These are phyloP conservation scores for Hygrocybe punicea DNA, from an alignment of 768 basidiomycete genomes.

Conservation along the genomic window DNA sequence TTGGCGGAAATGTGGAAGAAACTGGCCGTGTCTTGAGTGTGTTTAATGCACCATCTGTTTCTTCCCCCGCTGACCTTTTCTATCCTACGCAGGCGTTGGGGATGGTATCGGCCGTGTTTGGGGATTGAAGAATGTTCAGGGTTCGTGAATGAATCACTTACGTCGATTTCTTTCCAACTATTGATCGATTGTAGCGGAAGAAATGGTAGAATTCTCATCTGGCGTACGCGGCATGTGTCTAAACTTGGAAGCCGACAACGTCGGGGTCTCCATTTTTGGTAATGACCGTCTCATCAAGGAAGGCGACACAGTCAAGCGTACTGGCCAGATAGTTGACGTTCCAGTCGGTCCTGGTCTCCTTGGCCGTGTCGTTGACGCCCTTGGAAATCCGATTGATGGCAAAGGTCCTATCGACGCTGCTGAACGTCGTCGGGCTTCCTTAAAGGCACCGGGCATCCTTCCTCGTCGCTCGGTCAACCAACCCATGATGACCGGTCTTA, in stretches of 20 bases:
- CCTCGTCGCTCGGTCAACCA: conserved; percentile 99
- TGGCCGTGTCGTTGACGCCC: conserved; percentile 98
- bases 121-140: conserved; percentile 98
- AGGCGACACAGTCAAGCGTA: conserved; percentile 99
- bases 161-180: no score
- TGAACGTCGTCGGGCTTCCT: conserved; percentile 93
- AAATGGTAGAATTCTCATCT: conserved; percentile 99
- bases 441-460: conserved; percentile 99
- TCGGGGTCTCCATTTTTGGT: conserved; percentile 99
- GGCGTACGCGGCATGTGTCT: conserved; percentile 99
- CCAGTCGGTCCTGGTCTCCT: conserved; percentile 96
- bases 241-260: conserved; percentile 99
- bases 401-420: conserved; percentile 94
- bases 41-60: conserved; percentile 30
- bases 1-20: conserved; percentile 96
- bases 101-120: conserved; percentile 99
- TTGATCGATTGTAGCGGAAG: conserved; percentile 64
- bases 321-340: conserved; percentile 99
- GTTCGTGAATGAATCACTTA: conserved; percentile 41
- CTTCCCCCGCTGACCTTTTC: conserved; percentile 17
- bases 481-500: conserved; percentile 99
- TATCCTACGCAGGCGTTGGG: conserved; percentile 74
- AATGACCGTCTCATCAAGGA: conserved; percentile 98
- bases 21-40: conserved; percentile 97
- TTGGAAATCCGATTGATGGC: conserved; percentile 99